Conservation (phyloP, 805 yeast species). For the Hyphopichia homilentoma region DNA sequence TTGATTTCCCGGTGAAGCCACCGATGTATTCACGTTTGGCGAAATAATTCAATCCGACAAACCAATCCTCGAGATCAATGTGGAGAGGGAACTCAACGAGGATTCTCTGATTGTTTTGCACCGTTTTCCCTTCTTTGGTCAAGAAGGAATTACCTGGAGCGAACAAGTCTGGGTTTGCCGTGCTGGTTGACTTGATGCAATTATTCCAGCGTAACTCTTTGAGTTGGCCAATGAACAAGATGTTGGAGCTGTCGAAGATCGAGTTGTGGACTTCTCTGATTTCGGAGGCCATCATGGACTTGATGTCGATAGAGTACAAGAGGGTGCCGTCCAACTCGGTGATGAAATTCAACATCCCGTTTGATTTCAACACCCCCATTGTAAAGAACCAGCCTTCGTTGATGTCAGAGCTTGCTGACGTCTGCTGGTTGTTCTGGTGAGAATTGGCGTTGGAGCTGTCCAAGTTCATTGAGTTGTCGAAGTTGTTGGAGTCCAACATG, state of each 20-base stretch:
- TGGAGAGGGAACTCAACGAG: slow-evolving; percentile 61
- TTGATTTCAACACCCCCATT: slow-evolving; percentile 64
- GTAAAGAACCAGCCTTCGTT: slow-evolving; percentile 69
- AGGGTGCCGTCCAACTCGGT: slow-evolving; percentile 62
- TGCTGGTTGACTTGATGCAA: slow-evolving; percentile 27
- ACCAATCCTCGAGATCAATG: slow-evolving; percentile 75
- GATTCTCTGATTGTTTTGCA: slow-evolving; percentile 38
- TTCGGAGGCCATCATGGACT: slow-evolving; percentile 52
- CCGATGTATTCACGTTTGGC: slow-evolving; percentile 56
- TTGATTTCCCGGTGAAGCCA: slow-evolving; percentile 9
- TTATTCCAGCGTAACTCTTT: slow-evolving; percentile 49
- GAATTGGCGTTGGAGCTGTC: background rate
- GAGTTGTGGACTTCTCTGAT: slow-evolving; percentile 63
- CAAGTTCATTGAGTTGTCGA: slow-evolving; percentile 1
- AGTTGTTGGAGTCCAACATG: slow-evolving; percentile 4
- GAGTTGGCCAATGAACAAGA: slow-evolving; percentile 55
- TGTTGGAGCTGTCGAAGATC: slow-evolving; percentile 55
- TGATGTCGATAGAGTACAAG: slow-evolving; percentile 56
- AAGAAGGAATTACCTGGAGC: slow-evolving; percentile 19
- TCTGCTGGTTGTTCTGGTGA: slow-evolving; percentile 5
- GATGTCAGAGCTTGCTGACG: slow-evolving; percentile 8
- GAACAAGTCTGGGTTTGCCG: slow-evolving; percentile 6
- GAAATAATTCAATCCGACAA: slow-evolving; percentile 62
- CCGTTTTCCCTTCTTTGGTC: slow-evolving; percentile 28
- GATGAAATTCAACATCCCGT: slow-evolving; percentile 59